Base-by-base conservation (phyloP, 192 early-diverging fungal genomes). In the Diversispora eburnea region DNA sequence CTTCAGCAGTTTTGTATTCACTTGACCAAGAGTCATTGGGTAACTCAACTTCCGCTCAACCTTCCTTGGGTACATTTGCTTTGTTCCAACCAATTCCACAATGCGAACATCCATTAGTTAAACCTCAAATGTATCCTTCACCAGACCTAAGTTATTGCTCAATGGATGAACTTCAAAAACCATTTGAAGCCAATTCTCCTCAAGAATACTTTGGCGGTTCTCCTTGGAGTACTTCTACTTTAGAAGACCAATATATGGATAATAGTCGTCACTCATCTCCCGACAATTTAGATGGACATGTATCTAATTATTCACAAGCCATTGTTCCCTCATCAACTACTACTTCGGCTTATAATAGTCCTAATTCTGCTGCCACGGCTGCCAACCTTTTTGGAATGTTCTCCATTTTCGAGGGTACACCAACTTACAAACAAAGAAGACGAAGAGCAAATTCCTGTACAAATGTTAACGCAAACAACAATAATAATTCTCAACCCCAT, bases 381-480 rank as follows among this genome's bases (percentile, higher is more conserved):
- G 59, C 78, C 12, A 79, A 79, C 33, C 76, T 87, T 56, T 82
- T 85, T 77, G 86, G 86, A 41, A 78, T 84, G 22, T 85, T 89
- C 52, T 79, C 85, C 8, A 79, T 91, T 9, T 88, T 90, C 75
- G 90, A 90, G 47, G 87, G 87, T 8, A 87, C 88, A 3, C 88
- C 88, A 49, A 88, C 85, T 6, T 91, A 90, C 80, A 91, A 91
- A 75, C 89, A 91, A 77, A 82, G 90, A 48, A 79, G 88, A 41
- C 80, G 88, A 66, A 79, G 86, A 22, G 86, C 86, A 42, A 80
- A 79, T 46, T 87, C 86, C 0, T 65, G 75, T 54, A 67, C 76
- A 19, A 76, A 70, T 19, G 77, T 79, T 17, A 56, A 77, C 22
- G 77, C 75, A 6, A 59, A 71, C 10, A 59, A 71, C 10, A 46